Percentiles rank a stretch among this genome's conserved stretches.
Evolutionary conservation across 2,329 filamentous ascomycete genomes (phyloP).

Genomic region (Macrophomina pseudophaseolina): DNA sequence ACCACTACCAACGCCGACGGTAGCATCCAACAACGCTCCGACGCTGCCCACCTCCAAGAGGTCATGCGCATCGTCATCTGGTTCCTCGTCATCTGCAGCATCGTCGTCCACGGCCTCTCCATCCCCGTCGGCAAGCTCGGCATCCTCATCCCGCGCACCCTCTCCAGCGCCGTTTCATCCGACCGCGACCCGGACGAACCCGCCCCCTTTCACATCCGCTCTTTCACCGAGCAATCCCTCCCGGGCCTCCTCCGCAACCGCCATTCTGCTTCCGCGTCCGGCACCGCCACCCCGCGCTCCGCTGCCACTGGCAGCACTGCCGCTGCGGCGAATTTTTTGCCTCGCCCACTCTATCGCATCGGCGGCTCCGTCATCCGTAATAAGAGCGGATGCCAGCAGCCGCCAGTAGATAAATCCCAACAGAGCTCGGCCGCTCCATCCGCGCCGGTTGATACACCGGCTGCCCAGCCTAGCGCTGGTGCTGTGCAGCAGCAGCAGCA

Average conservation of each 20-base stretch:
- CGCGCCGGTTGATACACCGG: background rate
- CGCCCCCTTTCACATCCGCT: slow-evolving; percentile 39
- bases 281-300: slow-evolving; percentile 7
- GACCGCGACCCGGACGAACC: slow-evolving; percentile 32
- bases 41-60: slow-evolving; percentile 70
- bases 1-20: slow-evolving; percentile 56
- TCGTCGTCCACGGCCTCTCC: slow-evolving; percentile 79
- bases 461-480: background rate
- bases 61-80: slow-evolving; percentile 76
- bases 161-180: slow-evolving; percentile 56
- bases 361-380: slow-evolving; percentile 41
- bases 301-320: slow-evolving; percentile 29
- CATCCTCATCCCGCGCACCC: slow-evolving; percentile 65
- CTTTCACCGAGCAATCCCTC: slow-evolving; percentile 32
- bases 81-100: slow-evolving; percentile 83
- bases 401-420: no score
- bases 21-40: slow-evolving; percentile 59
- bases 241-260: slow-evolving; percentile 36
- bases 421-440: background rate
- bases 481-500: no score
- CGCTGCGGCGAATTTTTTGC: slow-evolving; percentile 33
- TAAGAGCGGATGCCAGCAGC: slow-evolving; percentile 18
- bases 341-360: slow-evolving; percentile 40
- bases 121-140: slow-evolving; percentile 75
- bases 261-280: slow-evolving; percentile 26